phyloP scores from a whole-genome alignment of 1,284 basidiomycete genomes.

The Sporisorium sorghi region DNA sequence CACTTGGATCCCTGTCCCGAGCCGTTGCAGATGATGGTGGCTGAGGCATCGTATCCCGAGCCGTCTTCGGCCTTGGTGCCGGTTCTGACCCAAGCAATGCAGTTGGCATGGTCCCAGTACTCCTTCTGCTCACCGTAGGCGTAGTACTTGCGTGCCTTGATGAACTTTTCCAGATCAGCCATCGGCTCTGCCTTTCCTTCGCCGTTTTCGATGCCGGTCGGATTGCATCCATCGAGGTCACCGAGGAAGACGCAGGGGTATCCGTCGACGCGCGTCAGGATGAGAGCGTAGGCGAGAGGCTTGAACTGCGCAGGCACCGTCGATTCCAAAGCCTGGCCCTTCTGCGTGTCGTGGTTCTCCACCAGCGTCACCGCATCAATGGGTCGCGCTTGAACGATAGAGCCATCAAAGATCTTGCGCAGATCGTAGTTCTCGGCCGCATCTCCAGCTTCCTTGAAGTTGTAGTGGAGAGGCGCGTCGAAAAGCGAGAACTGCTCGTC shows the following conservation, averaged over 20 bases:
- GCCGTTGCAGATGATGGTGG: slow-evolving; percentile 60
- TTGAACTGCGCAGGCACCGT: slow-evolving; percentile 74
- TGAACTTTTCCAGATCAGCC: slow-evolving; percentile 70
- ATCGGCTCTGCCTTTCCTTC: slow-evolving; percentile 70
- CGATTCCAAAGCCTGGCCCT: slow-evolving; percentile 72
- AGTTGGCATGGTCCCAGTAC: slow-evolving; percentile 61
- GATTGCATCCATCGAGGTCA: slow-evolving; percentile 76
- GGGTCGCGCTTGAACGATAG: slow-evolving; percentile 73
- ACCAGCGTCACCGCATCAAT: slow-evolving; percentile 75
- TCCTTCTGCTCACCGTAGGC: slow-evolving; percentile 73
- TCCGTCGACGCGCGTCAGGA: slow-evolving; percentile 83
- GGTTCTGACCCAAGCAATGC: slow-evolving; percentile 55
- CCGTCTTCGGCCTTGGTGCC: slow-evolving; percentile 39
- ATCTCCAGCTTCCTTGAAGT: slow-evolving; percentile 74
- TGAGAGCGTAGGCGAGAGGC: slow-evolving; percentile 81
- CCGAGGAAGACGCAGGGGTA: slow-evolving; percentile 95
- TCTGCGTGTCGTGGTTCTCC: slow-evolving; percentile 73
- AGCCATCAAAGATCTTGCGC: slow-evolving; percentile 74
- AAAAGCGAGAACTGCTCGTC: slow-evolving; percentile 74
- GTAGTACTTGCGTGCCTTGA: slow-evolving; percentile 73
- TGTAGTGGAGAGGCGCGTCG: slow-evolving; percentile 74
- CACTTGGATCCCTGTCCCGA: slow-evolving; percentile 49
- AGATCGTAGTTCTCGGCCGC: slow-evolving; percentile 72
- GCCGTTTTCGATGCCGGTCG: slow-evolving; percentile 43
- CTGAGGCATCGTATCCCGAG: slow-evolving; percentile 50